Evolutionary conservation across 345 rosid genomes (phyloP), one percentile per base, ranked within the genome.

Genomic region (Aegle marmelos): DNA sequence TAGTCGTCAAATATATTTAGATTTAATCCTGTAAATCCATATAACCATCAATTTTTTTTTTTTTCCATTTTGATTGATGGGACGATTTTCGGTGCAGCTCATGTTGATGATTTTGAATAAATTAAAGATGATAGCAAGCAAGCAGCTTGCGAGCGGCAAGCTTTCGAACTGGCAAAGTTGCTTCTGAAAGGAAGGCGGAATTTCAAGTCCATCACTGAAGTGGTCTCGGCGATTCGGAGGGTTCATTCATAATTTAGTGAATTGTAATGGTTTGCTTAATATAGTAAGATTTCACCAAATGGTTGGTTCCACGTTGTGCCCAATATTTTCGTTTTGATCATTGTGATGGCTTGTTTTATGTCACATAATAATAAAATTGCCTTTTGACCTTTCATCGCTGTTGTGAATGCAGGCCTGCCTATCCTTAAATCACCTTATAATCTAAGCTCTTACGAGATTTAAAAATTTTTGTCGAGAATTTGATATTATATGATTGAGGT

Each of bases 1-100:
- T 45, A 45, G 50, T 11, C 17, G 50, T 45, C 17, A 45, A 45
- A 45, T 11, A 11, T 45, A 45, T 3, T 3, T 45, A 2, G 16
- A 45, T 45, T 45, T 14, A 36, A 39, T 24, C 21, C 19, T 28
- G 36, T 36, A 45, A 60, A 17, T 60, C 34, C 48, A 24, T 3
- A 45, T 9, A 34, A 65, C 59, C 68, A 39, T 76, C 65, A 13
- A 70, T 27, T 17, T 48, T 37, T 58, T 14, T 72, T 37, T n/a
- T n/a, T n/a, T n/a, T n/a, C n/a, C 5, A 0, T 57, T 66, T 66
- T 33, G 21, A 65, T 61, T 84, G 65, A 67, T 75, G 93, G 95
- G 95, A 91, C 98, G 87, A 91, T 96, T 68, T 95, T 96, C 14
- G 99, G 99, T 61, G 98, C 94, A 62, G 94, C 97, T 8, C 99